Conservation (phyloP, 176 grass and related monocot genomes). For the Rhipidocladum racemiflorum region DNA sequence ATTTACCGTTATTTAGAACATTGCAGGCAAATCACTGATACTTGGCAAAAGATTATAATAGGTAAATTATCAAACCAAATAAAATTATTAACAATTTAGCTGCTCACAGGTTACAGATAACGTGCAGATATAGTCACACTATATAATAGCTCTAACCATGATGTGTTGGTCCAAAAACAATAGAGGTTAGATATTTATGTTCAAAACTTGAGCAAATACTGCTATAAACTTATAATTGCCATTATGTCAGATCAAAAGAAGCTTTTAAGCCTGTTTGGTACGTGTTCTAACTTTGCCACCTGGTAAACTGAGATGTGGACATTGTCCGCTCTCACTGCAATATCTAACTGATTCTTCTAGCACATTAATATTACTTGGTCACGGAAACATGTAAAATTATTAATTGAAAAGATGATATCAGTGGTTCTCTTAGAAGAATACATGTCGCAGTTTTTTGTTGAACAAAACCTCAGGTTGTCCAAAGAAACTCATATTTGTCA, state of each 20-base stretch:
- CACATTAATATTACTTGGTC: background rate
- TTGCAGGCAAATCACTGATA: background rate
- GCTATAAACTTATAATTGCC: slow-evolving; percentile 4
- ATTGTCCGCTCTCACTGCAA: background rate
- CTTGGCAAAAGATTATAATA: background rate
- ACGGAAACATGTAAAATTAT: background rate
- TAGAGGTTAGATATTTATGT: background rate
- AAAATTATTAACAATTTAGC: background rate
- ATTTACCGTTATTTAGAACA: too few relatives aligned
- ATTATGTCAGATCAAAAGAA: background rate
- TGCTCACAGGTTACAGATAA: background rate
- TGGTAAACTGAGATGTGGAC: background rate
- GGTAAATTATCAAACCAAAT: background rate
- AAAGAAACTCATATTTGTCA: background rate
- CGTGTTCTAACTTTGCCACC: background rate
- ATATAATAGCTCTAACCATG: background rate
- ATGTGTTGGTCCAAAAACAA: background rate
- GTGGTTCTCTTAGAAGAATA: background rate
- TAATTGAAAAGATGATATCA: background rate
- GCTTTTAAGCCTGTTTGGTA: background rate
- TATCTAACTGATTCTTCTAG: background rate
- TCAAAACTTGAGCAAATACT: background rate
- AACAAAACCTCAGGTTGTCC: background rate
- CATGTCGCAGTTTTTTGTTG: background rate
- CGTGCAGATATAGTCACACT: background rate